phyloP scores from a whole-genome alignment of 345 rosid genomes.

The Eucalyptus marginata region DNA sequence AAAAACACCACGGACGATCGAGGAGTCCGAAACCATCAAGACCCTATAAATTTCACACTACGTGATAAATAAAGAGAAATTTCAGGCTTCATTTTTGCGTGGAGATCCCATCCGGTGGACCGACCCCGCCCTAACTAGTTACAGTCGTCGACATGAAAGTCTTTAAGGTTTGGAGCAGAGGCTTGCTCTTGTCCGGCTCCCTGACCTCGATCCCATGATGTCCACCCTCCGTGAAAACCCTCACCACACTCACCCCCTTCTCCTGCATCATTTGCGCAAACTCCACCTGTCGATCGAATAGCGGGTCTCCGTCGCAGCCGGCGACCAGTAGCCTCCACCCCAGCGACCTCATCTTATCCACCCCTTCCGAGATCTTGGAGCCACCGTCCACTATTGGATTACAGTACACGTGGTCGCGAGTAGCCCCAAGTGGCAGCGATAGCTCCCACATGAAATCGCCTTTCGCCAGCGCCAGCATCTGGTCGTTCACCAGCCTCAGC shows the following conservation, averaged over 20 bases:
- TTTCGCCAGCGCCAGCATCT: conserved; percentile 3
- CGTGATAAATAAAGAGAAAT: background rate
- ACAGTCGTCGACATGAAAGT: conserved; percentile 2
- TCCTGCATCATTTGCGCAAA: conserved; percentile 19
- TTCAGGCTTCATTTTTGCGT: background rate
- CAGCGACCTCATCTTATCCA: background rate
- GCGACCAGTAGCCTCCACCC: conserved; percentile 15
- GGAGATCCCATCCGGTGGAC: background rate
- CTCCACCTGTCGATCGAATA: conserved; percentile 40
- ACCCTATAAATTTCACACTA: background rate
- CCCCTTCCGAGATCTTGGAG: background rate
- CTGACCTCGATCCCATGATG: conserved; percentile 6
- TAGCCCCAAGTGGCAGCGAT: conserved; percentile 31
- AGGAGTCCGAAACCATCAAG: background rate
- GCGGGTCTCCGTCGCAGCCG: conserved; percentile 20
- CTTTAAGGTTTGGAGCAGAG: background rate
- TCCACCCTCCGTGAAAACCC: conserved; percentile 15
- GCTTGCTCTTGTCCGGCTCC: conserved; percentile 6
- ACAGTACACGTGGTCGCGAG: conserved; percentile 47
- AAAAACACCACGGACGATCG: background rate
- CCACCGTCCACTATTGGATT: conserved; percentile 32
- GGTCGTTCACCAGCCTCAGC: conserved; percentile 10
- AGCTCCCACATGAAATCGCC: conserved; percentile 46
- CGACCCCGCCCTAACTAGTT: background rate
- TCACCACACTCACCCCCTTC: conserved; percentile 20